Evolutionary conservation across 164 flowering plant species (phyloP).

Genomic region (Magnolia officinalis): DNA sequence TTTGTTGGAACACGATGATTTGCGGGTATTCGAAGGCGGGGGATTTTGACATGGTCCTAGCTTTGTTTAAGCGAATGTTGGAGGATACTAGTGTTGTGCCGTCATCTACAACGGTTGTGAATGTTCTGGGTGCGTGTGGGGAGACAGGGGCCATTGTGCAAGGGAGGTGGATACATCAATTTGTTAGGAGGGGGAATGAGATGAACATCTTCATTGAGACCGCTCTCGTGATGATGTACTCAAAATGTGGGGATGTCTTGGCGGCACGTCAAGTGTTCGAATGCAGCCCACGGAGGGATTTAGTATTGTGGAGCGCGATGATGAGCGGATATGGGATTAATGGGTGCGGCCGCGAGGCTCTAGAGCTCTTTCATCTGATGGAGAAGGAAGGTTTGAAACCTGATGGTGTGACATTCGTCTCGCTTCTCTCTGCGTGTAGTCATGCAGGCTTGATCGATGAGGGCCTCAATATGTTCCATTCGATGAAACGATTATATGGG

Average conservation of each 20-base stretch:
- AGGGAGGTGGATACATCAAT: conserved; percentile 37
- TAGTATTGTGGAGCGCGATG: conserved; percentile 48
- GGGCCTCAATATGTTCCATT: conserved; percentile 24
- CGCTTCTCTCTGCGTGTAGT: conserved; percentile 43
- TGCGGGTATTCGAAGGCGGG: conserved; percentile 27
- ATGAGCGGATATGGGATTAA: conserved; percentile 35
- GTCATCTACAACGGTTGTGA: conserved; percentile 28
- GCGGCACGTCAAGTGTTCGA: conserved; percentile 28
- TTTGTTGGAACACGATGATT: conserved; percentile 34
- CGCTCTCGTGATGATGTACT: conserved; percentile 38
- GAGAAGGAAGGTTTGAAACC: conserved; percentile 15
- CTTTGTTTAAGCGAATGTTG: conserved; percentile 29
- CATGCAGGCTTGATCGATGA: conserved; percentile 44
- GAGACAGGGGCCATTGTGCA: conserved; percentile 14
- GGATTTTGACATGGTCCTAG: conserved; percentile 21
- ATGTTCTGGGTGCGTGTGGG: conserved; percentile 30
- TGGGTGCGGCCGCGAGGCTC: conserved; percentile 28
- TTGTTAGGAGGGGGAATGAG: conserved; percentile 24
- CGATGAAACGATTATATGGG: conserved; percentile 25
- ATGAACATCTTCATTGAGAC: conserved; percentile 30
- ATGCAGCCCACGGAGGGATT: conserved; percentile 21
- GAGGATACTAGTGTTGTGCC: conserved; percentile 19
- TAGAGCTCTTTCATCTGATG: conserved; percentile 22
- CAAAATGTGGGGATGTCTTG: conserved; percentile 20
- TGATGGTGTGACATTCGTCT: conserved; percentile 34